phyloP scores from a whole-genome alignment of 306 rosid genomes.

The Castanea crenata region DNA sequence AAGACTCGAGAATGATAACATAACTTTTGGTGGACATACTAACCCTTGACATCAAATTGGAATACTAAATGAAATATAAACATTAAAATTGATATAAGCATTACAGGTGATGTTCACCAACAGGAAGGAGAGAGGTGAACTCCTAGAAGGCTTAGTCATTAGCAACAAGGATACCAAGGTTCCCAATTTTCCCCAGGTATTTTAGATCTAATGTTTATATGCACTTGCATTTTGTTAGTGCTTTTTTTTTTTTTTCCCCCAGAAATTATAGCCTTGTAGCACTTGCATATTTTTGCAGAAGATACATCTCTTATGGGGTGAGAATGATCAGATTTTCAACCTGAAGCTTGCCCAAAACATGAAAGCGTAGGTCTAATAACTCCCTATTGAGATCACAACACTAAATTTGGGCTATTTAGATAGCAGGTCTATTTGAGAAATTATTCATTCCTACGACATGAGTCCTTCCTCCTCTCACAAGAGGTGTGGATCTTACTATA shows the following conservation, averaged over 20 bases:
- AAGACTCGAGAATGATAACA: too few species aligned
- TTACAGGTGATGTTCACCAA: constrained; percentile 79
- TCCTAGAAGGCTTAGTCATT: constrained; percentile 63
- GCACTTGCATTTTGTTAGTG: too few species aligned
- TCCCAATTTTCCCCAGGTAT: constrained; percentile 70
- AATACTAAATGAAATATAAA: too few species aligned
- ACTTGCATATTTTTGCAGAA: constrained; percentile 32
- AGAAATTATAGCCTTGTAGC: too few species aligned
- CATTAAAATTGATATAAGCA: too few species aligned
- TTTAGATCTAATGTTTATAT: neutral
- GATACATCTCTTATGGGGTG: constrained; percentile 92
- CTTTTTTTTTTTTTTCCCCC: too few species aligned
- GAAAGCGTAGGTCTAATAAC: constrained; percentile 51
- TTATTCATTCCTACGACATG: too few species aligned
- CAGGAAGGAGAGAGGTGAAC: constrained; percentile 78
- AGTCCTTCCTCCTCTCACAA: too few species aligned
- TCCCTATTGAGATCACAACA: neutral
- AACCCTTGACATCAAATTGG: too few species aligned
- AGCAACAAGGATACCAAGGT: constrained; percentile 46
- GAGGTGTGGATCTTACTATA: too few species aligned
- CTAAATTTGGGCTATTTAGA: neutral
- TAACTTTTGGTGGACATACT: too few species aligned
- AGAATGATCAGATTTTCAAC: constrained; percentile 77
- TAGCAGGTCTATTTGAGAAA: too few species aligned
- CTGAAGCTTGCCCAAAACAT: constrained; percentile 67